These are phyloP conservation scores for Colletotrichum lini DNA, from an alignment of 2,329 filamentous ascomycete genomes.

Conservation along the genomic window DNA sequence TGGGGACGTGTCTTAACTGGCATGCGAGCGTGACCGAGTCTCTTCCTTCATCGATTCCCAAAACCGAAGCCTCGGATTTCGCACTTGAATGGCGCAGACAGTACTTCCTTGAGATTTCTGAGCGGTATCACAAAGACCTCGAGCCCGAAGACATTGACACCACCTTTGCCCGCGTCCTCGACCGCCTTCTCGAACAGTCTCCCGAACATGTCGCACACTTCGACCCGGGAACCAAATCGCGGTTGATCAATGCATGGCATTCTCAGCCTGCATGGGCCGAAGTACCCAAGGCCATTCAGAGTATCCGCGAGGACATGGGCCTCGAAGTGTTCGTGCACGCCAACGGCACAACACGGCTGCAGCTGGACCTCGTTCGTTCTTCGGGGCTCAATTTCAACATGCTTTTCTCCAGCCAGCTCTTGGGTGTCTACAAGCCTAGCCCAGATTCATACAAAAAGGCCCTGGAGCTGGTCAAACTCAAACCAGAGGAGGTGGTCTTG, in stretches of 20 bases:
- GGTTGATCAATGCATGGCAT: constrained; percentile 61
- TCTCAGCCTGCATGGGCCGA: constrained; percentile 66
- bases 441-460: constrained; percentile 62
- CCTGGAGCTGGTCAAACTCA: constrained; percentile 59
- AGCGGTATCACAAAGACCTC: constrained; percentile 52
- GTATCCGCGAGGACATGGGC: constrained; percentile 53
- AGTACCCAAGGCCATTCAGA: constrained; percentile 57
- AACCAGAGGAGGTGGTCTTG: constrained; percentile 64
- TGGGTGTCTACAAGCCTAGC: constrained; percentile 65
- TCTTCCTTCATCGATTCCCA: constrained; percentile 53
- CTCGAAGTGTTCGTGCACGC: constrained; percentile 65
- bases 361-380: constrained; percentile 65
- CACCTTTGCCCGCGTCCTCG: constrained; percentile 61
- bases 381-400: constrained; percentile 64
- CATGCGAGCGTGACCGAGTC: constrained; percentile 56
- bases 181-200: constrained; percentile 51
- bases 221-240: constrained; percentile 38
- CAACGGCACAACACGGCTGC: constrained; percentile 68
- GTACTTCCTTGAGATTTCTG: constrained; percentile 63
- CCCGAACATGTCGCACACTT: constrained; percentile 18
- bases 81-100: constrained; percentile 65
- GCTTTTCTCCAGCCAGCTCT: constrained; percentile 66
- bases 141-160: constrained; percentile 65
- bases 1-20: constrained; percentile 72
- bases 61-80: constrained; percentile 53